Base-by-base conservation (phyloP, 2,329 filamentous ascomycete species). In the Arthrinium phaeospermum region DNA sequence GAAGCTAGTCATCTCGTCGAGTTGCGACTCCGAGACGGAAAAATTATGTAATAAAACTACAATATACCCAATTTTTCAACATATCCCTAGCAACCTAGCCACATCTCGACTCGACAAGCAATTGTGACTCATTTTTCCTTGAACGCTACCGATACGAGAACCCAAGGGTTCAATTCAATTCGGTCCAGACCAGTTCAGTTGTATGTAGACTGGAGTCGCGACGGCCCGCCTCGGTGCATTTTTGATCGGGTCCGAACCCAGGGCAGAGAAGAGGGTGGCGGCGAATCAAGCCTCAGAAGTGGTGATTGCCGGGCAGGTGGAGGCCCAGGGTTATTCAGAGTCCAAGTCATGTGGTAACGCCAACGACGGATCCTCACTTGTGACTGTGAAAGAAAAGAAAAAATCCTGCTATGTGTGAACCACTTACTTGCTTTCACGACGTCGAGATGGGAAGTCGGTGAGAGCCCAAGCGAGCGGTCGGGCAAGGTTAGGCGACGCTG, bases 11-110 rank as follows among this genome's bases (percentile, higher is more conserved):
- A 27, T 67, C 67, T 73, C 72, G 72, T 73, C 22, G 72, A 73
- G 72, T 67, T 49, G 12, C 67, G 70, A 70, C 68, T 73, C 70
- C 72, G 72, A 72, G 72, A 73, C 44, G 10, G 45, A n/a, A n/a
- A 49, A 69, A 70, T 37, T 70, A 68, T 70, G 61, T 72, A 72
- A 71, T 57, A 44, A 57, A 16, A 70, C 34, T 44, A 70, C 34
- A 70, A 57, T 57, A 70, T 70, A 70, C 68, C 47, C 68, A 70
- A 24, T 61, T 64, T 13, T 13, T 27, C 19, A 8, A 51, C 41
- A 64, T 10, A 41, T 24, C 41, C 8, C 2, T 64, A 41, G 8
- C 6, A n/a, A 41, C 37, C 6, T 30, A 4, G 13, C 27, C 7
- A 41, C 14, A 41, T 64, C 34, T 41, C n/a, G 57, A 64, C 34